Conservation (phyloP, 345 rosid species). For the Clausena lansium region DNA sequence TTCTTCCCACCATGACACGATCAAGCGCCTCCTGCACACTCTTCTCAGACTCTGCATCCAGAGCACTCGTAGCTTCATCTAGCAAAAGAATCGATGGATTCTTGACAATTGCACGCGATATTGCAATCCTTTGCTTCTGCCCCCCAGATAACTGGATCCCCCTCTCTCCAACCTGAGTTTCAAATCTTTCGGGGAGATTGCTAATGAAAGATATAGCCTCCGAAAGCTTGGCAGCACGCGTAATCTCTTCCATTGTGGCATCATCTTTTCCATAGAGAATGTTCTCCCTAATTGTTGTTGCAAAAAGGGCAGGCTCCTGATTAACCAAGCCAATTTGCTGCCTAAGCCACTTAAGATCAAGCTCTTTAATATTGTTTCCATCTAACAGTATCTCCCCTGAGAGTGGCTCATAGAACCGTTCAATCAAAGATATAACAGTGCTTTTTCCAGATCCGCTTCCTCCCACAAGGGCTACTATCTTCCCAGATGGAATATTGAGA, state of each 20-base stretch:
- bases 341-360: slow-evolving; percentile 87
- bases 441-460: slow-evolving; percentile 98
- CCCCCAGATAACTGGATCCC: slow-evolving; percentile 95
- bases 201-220: slow-evolving; percentile 77
- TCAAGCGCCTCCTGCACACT: slow-evolving; percentile 96
- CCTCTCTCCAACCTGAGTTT: slow-evolving; percentile 98
- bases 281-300: slow-evolving; percentile 78
- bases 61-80: slow-evolving; percentile 97
- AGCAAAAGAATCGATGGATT: slow-evolving; percentile 85
- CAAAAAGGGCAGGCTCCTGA: slow-evolving; percentile 94
- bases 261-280: slow-evolving; percentile 85
- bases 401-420: slow-evolving; percentile 85
- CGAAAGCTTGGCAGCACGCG: slow-evolving; percentile 79
- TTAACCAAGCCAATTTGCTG: slow-evolving; percentile 86
- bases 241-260: slow-evolving; percentile 70
- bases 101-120: slow-evolving; percentile 85
- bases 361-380: slow-evolving; percentile 53
- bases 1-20: slow-evolving; percentile 91
- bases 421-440: slow-evolving; percentile 86
- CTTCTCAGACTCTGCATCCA: slow-evolving; percentile 92
- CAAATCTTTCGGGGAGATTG: slow-evolving; percentile 90
- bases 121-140: slow-evolving; percentile 94
- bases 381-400: slow-evolving; percentile 66
- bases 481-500: slow-evolving; percentile 71
- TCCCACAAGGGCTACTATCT: slow-evolving; percentile 91